Evolutionary conservation across 2,329 filamentous ascomycete genomes (phyloP).

Genomic region (Lithohypha guttulata): DNA sequence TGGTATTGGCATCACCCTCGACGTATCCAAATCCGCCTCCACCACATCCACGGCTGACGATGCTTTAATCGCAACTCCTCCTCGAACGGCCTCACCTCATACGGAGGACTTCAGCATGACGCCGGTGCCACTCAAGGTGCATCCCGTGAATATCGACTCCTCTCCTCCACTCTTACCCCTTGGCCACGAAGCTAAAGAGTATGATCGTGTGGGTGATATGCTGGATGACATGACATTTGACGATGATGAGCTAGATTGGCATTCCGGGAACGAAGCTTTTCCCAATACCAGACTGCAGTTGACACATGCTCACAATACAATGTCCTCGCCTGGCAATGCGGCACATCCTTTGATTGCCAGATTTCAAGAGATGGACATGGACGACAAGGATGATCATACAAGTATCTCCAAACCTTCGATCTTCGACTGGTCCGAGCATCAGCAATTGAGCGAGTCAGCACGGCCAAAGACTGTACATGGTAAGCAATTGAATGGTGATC

Average conservation of each 20-base stretch:
- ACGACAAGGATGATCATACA: not conserved
- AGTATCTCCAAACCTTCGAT: conserved; percentile 35
- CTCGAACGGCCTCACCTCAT: not conserved
- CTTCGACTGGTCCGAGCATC: conserved; percentile 56
- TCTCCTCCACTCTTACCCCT: conserved; percentile 14
- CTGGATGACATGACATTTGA: conserved; percentile 8
- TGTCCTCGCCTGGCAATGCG: not conserved
- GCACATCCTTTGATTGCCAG: conserved; percentile 1
- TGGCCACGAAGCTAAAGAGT: not conserved
- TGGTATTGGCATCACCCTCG: conserved; percentile 3
- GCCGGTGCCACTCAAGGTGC: conserved; percentile 1
- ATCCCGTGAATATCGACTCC: conserved; percentile 1
- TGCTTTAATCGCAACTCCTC: conserved; percentile 5
- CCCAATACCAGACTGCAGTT: not conserved
- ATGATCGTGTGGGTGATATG: conserved; percentile 7
- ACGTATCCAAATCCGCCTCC: not conserved
- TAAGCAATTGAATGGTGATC: conserved; percentile 46
- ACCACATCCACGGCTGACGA: not conserved
- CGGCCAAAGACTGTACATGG: conserved; percentile 54
- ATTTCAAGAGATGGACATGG: conserved; percentile 1
- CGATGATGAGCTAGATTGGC: conserved; percentile 6
- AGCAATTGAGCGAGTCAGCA: conserved; percentile 43
- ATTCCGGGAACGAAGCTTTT: not conserved
- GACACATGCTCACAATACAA: not conserved
- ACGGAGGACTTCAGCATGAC: conserved; percentile 7